Evolutionary conservation across 345 rosid genomes (phyloP), one percentile per base, ranked within the genome.

Genomic region (Camelina hispida): DNA sequence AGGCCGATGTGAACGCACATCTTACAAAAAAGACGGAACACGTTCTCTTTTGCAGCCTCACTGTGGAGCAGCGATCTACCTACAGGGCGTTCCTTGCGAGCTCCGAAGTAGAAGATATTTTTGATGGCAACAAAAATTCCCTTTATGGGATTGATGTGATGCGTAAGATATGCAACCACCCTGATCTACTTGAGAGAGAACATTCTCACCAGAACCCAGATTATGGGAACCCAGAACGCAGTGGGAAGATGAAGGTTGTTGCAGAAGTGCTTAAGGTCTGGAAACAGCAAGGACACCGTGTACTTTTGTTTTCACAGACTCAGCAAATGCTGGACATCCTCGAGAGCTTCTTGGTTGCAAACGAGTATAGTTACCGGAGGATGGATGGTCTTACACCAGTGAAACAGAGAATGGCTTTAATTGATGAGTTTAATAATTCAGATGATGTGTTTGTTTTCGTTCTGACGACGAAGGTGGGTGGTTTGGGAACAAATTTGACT

Each of bases 91-190:
- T 95, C 86, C 93, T 95, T 67, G 99, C 99, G 18, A 95, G 99
- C 84, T 83, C 93, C 35, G 99, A 95, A 52, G 99, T 95, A 77
- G 99, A 95, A 74, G 81, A 90, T 67, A 95, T 95, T 75, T 71
- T 95, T 18, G 88, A 76, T 76, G 99, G 99, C 66, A 85, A 79
- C 75, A 87, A 81, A 77, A 95, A 90, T 23, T 89, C 99, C 66
- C 82, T 95, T 17, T 90, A 84, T 76, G 99, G 99, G 71, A 92
- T 95, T 40, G 99, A 95, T 89, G 97, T 95, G 71, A 92, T 95
- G 99, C 96, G 99, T 37, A 95, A 95, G 85, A 95, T 95, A 77
- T 95, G 99, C 81, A 95, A 95, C 81, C 99, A 92, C 79, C 97
- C 97, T 54, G 99, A 95, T 84, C 88, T 95, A 63, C 97, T 95